Conservation (phyloP, 768 basidiomycete species). For the Mycena epipterygia region DNA sequence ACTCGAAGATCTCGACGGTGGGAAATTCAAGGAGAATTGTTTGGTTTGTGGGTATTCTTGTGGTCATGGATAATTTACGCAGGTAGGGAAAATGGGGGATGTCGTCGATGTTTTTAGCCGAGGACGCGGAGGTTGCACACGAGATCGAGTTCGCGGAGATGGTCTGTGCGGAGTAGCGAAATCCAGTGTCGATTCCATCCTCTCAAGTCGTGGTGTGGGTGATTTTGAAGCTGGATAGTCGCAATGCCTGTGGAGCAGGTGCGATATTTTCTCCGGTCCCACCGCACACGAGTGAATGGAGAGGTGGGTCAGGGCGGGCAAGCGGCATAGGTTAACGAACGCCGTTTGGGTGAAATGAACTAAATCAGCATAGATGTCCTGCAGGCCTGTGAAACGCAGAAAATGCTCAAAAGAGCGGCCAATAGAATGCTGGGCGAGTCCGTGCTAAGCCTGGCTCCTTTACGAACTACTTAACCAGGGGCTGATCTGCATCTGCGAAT, state of each 20-base stretch:
- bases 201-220: too few relatives aligned
- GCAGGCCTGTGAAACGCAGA: too few relatives aligned
- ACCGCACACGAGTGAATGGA: neutral
- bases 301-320: neutral
- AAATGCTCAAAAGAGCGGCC: too few relatives aligned
- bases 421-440: too few relatives aligned
- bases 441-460: too few relatives aligned
- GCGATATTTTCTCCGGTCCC: neutral
- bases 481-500: neutral
- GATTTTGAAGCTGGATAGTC: neutral
- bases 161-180: neutral
- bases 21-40: conserved; percentile 1
- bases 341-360: neutral
- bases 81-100: neutral
- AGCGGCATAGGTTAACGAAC: neutral
- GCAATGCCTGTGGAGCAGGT: neutral
- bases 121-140: too few relatives aligned
- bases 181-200: neutral
- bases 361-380: too few relatives aligned
- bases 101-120: neutral
- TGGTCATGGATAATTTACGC: neutral
- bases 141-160: conserved; percentile 2
- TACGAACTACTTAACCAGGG: neutral
- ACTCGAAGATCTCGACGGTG: neutral
- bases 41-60: neutral